Percentiles rank a stretch among this genome's conserved stretches.
Evolutionary conservation across 495 filamentous ascomycete genomes (phyloP).

Genomic region (Xylaria intraflava): DNA sequence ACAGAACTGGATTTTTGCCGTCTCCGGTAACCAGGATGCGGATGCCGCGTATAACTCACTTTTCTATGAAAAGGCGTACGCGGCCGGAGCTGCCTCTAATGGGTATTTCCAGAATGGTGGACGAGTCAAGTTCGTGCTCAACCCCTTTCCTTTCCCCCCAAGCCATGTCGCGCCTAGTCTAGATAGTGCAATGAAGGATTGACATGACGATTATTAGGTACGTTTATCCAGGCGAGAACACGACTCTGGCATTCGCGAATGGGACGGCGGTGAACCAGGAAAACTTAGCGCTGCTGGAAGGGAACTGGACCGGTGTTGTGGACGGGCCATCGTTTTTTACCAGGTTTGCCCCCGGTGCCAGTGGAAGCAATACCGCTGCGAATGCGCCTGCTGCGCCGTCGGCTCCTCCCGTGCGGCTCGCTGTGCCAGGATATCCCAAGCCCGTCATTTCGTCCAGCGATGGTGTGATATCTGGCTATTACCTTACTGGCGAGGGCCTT

Average conservation of each 20-base stretch:
- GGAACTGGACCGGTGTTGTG: slow-evolving; percentile 25
- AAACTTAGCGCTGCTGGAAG: slow-evolving; percentile 35
- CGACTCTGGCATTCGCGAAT: slow-evolving; percentile 39
- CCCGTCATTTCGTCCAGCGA: slow-evolving; percentile 38
- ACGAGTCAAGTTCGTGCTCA: slow-evolving; percentile 22
- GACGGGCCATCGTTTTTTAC: slow-evolving; percentile 35
- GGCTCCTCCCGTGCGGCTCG: slow-evolving; percentile 10
- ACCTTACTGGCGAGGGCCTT: slow-evolving; percentile 37
- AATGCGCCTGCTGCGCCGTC: slow-evolving; percentile 14
- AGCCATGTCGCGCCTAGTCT: not conserved
- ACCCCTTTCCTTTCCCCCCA: not conserved
- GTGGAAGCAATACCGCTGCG: slow-evolving; percentile 1
- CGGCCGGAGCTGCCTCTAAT: slow-evolving; percentile 16
- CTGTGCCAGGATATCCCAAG: slow-evolving; percentile 43
- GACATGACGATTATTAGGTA: slow-evolving; percentile 19
- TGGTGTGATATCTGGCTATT: slow-evolving; percentile 45
- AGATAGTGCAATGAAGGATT: not conserved
- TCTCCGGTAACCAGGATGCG: slow-evolving; percentile 34
- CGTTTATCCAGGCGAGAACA: slow-evolving; percentile 34
- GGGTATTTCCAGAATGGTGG: slow-evolving; percentile 25
- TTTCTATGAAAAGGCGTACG: slow-evolving; percentile 31
- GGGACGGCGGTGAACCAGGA: slow-evolving; percentile 27
- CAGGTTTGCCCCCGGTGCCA: slow-evolving; percentile 28
- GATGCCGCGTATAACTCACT: slow-evolving; percentile 46
- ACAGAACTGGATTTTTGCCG: slow-evolving; percentile 23